A percentile compares a stretch with the other conserved stretches of the same genome.
These are phyloP conservation scores for Diversispora eburnea DNA, from an alignment of 192 early-diverging fungal species.

Conservation along the genomic window DNA sequence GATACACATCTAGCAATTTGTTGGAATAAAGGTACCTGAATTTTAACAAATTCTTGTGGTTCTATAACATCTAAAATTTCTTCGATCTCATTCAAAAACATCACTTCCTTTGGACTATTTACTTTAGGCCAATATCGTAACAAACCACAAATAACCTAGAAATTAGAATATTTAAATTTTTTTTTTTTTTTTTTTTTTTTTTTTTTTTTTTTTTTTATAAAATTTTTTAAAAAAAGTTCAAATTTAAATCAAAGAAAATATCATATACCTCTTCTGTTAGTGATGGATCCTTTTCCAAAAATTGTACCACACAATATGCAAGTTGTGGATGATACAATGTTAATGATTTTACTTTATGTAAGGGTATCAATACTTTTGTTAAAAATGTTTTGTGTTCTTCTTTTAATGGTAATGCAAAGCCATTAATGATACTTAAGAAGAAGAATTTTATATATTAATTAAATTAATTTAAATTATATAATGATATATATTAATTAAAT, in stretches of 20 bases:
- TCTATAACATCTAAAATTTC: conserved; percentile 96
- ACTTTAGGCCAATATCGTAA: conserved; percentile 98
- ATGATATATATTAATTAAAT: background rate
- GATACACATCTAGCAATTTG: conserved; percentile 89
- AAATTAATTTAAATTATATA: background rate
- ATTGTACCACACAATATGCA: conserved; percentile 98
- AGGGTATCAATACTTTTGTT: conserved; percentile 85
- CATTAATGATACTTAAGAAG: conserved; percentile 94
- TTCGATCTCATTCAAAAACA: conserved; percentile 98
- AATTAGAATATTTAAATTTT: too few relatives aligned
- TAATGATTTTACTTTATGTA: conserved; percentile 95
- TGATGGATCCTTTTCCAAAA: conserved; percentile 94
- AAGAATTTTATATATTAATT: background rate
- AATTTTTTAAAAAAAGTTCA: background rate
- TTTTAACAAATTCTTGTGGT: conserved; percentile 82
- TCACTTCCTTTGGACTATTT: conserved; percentile 98
- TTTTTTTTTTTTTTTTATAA: background rate
- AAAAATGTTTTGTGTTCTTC: conserved; percentile 98
- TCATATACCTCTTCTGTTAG: conserved; percentile 76
- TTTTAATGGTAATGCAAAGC: conserved; percentile 97
- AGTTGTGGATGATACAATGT: conserved; percentile 95
- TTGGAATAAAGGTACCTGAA: conserved; percentile 89
- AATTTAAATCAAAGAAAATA: background rate
- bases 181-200: too few relatives aligned
- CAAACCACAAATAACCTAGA: conserved; percentile 77